Evolutionary conservation across 805 yeast species (phyloP).

Genomic region (Zygotorulaspora danielsina): DNA sequence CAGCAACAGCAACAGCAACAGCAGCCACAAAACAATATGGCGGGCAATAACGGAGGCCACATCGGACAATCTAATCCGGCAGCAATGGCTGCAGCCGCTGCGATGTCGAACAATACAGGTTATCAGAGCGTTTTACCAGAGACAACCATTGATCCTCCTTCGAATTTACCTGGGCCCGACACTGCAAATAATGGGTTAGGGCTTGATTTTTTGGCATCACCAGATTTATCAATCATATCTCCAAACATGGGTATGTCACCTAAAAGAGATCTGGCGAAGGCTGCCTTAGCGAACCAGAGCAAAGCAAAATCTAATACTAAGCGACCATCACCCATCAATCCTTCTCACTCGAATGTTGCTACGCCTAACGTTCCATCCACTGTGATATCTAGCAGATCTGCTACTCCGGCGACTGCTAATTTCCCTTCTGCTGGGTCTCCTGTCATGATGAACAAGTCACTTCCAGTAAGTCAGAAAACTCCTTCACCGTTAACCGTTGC

Average conservation of each 20-base stretch:
- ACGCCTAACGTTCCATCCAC: conserved; percentile 16
- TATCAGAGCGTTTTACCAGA: conserved; percentile 11
- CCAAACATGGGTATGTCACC: conserved; percentile 18
- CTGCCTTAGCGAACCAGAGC: conserved; percentile 9
- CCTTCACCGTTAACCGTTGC: conserved; percentile 23
- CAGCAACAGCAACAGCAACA: conserved; percentile 14
- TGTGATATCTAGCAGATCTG: conserved; percentile 18
- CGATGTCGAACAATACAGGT: conserved; percentile 4
- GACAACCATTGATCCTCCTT: conserved; percentile 4
- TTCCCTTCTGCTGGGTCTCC: conserved; percentile 16
- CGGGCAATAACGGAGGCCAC: conserved; percentile 7
- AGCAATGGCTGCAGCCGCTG: conserved; percentile 8
- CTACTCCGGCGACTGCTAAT: conserved; percentile 21
- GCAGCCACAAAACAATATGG: conserved; percentile 5
- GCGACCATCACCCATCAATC: conserved; percentile 17
- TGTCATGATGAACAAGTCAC: conserved; percentile 5
- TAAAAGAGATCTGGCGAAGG: conserved; percentile 12
- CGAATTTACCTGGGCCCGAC: conserved; percentile 8
- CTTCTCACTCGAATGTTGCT: conserved; percentile 11
- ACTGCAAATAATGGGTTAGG: conserved; percentile 11
- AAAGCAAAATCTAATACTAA: conserved; percentile 11
- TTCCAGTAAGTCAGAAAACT: conserved; percentile 12
- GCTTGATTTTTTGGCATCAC: conserved; percentile 23
- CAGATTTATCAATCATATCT: conserved; percentile 16
- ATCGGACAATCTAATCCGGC: conserved; percentile 12